phyloP scores from a whole-genome alignment of 306 rosid genomes.

The Citrullus mucosospermus region DNA sequence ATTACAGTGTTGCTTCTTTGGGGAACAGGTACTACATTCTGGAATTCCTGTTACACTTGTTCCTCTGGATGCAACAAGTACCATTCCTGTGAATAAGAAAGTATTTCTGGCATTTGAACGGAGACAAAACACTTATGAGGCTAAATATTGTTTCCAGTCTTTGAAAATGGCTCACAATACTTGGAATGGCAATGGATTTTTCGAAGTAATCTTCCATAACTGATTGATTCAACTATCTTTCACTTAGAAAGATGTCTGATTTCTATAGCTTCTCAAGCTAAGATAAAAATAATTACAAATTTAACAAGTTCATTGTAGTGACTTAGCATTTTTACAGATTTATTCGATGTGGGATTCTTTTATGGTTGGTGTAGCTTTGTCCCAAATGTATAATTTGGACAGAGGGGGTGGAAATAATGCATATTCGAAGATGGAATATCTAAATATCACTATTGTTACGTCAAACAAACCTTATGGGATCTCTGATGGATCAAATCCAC shows the following conservation, averaged over 20 bases:
- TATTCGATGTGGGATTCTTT: constrained; percentile 95
- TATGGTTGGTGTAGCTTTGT: constrained; percentile 60
- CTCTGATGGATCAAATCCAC: constrained; percentile 78
- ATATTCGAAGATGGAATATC: constrained; percentile 68
- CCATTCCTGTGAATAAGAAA: constrained; percentile 51
- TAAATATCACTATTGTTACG: constrained; percentile 73
- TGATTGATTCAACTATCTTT: constrained; percentile 5
- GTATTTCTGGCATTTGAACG: constrained; percentile 52
- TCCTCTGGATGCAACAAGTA: constrained; percentile 87
- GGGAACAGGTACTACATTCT: constrained; percentile 68
- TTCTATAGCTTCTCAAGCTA: neutral
- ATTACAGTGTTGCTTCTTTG: neutral
- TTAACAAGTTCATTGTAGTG: neutral
- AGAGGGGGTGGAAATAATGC: constrained; percentile 44
- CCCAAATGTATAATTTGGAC: constrained; percentile 52
- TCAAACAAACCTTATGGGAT: constrained; percentile 79
- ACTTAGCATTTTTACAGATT: constrained; percentile 32
- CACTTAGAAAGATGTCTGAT: neutral
- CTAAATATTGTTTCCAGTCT: constrained; percentile 68
- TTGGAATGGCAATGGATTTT: constrained; percentile 57
- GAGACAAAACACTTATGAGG: constrained; percentile 57
- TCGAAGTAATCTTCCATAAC: constrained; percentile 29
- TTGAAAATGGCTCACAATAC: constrained; percentile 75
- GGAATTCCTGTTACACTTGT: constrained; percentile 90
- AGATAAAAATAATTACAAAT: neutral